Percentiles rank a stretch among this genome's conserved stretches.
These are phyloP conservation scores for Ceratobasidium sp. DNA, from an alignment of 1,284 basidiomycete species.

Conservation along the genomic window DNA sequence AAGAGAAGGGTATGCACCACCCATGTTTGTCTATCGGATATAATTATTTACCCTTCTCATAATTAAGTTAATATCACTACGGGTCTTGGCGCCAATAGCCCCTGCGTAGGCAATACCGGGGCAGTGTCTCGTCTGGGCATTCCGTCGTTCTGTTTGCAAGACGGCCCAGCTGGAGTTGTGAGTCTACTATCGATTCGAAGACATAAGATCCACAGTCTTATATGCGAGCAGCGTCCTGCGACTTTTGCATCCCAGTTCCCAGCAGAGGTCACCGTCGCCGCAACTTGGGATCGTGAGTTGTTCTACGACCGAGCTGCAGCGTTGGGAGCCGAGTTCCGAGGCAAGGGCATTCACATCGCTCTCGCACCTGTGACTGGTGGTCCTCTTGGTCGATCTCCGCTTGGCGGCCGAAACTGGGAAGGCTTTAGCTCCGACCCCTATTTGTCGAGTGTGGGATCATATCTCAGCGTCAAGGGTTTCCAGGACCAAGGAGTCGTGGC, in stretches of 20 bases:
- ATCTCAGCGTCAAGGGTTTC: conserved; percentile 43
- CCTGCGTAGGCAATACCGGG: conserved; percentile 22
- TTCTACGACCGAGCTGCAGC: conserved; percentile 40
- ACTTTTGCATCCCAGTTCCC: conserved; percentile 32
- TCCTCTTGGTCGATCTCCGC: conserved; percentile 45
- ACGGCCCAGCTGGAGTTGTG: conserved; percentile 62
- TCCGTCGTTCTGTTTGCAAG: conserved; percentile 71
- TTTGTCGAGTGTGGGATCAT: too few species aligned
- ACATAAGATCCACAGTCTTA: too few species aligned
- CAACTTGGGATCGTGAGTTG: conserved; percentile 51
- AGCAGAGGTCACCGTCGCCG: conserved; percentile 60
- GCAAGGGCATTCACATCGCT: conserved; percentile 38
- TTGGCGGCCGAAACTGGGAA: conserved; percentile 57
- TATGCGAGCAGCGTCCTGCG: conserved; percentile 49
- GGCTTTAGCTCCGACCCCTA: conserved; percentile 48
- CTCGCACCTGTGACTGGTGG: conserved; percentile 28
- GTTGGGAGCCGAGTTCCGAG: conserved; percentile 43
- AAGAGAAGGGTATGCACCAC: conserved; percentile 18
- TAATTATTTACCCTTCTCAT: too few species aligned
- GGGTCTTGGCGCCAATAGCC: neutral
- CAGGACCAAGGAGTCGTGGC: conserved; percentile 55
- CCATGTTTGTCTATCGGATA: too few species aligned
- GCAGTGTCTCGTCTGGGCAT: conserved; percentile 52
- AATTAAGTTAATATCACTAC: conserved; percentile 38
- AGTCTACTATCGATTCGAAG: neutral